Base-by-base conservation (phyloP, 345 rosid species). In the Gossypium ekmanianum region DNA sequence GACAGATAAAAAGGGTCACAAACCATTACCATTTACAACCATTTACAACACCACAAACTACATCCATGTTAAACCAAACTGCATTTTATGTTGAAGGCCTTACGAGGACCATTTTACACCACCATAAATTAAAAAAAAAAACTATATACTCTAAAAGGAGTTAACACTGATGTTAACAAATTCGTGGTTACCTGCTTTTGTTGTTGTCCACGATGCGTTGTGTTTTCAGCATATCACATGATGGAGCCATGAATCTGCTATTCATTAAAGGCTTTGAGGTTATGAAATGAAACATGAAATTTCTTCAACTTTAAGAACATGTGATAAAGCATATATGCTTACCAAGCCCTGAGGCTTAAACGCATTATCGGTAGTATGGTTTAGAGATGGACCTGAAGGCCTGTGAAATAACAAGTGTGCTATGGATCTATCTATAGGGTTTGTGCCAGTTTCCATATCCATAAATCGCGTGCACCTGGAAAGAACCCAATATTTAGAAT, bases 341-440 rank as follows among this genome's bases (percentile, higher is more conserved):
- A 94, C 97, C 92, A 77, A 64, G 61, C 78, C 79, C 43, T 76
- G 80, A 70, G 90, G 68, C 83, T 87, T 86, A 22, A 78, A 82
- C 9, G 71, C 66, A 71, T 78, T 74, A 70, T 85, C 81, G n/a
- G 66, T 83, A 17, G 79, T 68, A 16, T 84, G 82, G 74, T 81
- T 41, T 43, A 74, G 61, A 12, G 93, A 86, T n/a, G 86, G 83
- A 79, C 88, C 91, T 11, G 93, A 80, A 11, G 98, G 96, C 75
- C 97, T 87, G 84, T 94, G 98, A 81, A 94, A 94, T 82, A 94
- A 83, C 18, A 94, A 72, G 80, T 94, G 98, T 17, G 98, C 98
- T 71, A 94, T 87, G 57, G 98, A 88, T 75, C 98, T 91, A 80
- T 94, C 98, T 71, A 94, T 92, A 48, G 98, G 96, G 81, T 94